Evolutionary conservation across 495 filamentous ascomycete species (phyloP).

Genomic region (Penicillium taxi): DNA sequence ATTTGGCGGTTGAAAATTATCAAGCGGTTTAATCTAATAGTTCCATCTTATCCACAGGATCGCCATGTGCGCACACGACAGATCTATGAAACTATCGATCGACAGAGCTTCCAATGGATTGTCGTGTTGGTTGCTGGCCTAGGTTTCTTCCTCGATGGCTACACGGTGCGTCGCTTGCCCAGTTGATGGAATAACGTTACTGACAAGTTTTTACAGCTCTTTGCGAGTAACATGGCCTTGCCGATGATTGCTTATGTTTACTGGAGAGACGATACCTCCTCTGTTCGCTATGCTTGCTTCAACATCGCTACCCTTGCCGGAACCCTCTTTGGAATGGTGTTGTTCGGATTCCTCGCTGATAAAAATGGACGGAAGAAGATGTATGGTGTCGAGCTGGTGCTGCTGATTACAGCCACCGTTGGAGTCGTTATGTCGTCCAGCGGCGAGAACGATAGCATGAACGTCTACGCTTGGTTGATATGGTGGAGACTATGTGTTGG

Average conservation of each 20-base stretch:
- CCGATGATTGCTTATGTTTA: conserved; percentile 58
- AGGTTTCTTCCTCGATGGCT: conserved; percentile 63
- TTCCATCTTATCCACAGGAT: conserved; percentile 20
- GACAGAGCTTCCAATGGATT: conserved; percentile 40
- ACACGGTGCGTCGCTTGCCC: conserved; percentile 42
- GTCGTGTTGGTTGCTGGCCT: conserved; percentile 54
- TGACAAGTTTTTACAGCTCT: conserved; percentile 30
- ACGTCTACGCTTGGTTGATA: conserved; percentile 47
- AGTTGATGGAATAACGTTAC: not conserved
- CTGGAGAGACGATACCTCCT: conserved; percentile 40
- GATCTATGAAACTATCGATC: conserved; percentile 44
- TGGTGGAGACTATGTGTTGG: conserved; percentile 53
- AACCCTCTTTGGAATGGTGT: conserved; percentile 50
- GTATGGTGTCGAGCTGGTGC: conserved; percentile 56
- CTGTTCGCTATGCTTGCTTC: conserved; percentile 39
- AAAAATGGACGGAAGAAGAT: conserved; percentile 52
- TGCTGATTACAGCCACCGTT: conserved; percentile 49
- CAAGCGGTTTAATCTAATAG: not conserved
- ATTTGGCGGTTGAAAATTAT: no score
- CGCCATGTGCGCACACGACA: conserved; percentile 42
- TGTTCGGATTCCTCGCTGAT: conserved; percentile 58
- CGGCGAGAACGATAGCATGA: conserved; percentile 42
- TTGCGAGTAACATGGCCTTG: conserved; percentile 56
- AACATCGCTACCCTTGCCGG: conserved; percentile 54
- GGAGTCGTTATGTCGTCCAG: conserved; percentile 45